Conservation (phyloP, 2,329 filamentous ascomycete genomes). For the Stagonosporopsis vannaccii region DNA sequence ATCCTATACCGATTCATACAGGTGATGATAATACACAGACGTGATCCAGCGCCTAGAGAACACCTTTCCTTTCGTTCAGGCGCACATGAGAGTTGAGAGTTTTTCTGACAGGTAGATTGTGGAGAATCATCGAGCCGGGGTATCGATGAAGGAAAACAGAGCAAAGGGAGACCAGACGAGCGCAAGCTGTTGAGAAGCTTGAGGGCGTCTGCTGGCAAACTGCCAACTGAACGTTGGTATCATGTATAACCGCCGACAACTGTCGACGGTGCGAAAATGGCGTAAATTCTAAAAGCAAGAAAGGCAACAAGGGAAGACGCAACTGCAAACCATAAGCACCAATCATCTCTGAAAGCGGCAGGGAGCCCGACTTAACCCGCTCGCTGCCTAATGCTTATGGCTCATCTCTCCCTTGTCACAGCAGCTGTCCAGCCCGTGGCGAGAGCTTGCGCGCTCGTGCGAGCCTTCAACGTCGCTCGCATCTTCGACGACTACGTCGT, state of each 20-base stretch:
- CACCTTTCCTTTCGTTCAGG: constrained; percentile 23
- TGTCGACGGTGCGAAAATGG: constrained; percentile 15
- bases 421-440: constrained; percentile 42
- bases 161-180: constrained; percentile 19
- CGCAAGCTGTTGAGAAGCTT: constrained; percentile 12
- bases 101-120: constrained; percentile 32
- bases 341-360: constrained; percentile 32
- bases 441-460: constrained; percentile 40
- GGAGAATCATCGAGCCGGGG: constrained; percentile 18
- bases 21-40: constrained; percentile 41
- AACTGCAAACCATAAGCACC: constrained; percentile 22
- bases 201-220: constrained; percentile 10
- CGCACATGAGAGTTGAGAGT: constrained; percentile 38
- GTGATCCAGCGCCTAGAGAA: constrained; percentile 37
- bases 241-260: constrained; percentile 15
- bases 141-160: constrained; percentile 21
- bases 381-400: constrained; percentile 42
- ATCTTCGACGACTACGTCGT: constrained; percentile 50
- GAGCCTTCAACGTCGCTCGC: constrained; percentile 50
- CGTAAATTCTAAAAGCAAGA: constrained; percentile 18
- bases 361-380: constrained; percentile 39
- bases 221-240: constrained; percentile 19
- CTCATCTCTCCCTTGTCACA: constrained; percentile 47
- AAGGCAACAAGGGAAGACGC: constrained; percentile 13
- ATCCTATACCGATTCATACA: constrained; percentile 34